Evolutionary conservation across 2,329 filamentous ascomycete species (phyloP), one percentile per base, ranked within the genome.

Genomic region (Penicillium sp.): DNA sequence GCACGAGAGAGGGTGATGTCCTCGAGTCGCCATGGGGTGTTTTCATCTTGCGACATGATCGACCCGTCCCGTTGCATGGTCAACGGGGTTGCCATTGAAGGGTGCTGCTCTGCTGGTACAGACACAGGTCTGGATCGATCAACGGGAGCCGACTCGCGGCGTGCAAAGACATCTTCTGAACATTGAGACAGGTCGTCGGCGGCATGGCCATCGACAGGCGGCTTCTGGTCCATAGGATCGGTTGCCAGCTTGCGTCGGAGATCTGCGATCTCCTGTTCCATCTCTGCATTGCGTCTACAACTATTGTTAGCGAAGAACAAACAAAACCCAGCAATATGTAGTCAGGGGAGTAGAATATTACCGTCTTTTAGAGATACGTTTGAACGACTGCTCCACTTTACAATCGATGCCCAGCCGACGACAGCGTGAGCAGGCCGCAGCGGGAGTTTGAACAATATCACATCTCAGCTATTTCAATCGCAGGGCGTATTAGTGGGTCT

Each of bases 351-450:
- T 7, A 29, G 9, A 5, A 28, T 10, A 37, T 51, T 61, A 75
- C 72, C 71, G 73, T 66, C 85, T 77, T 72, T 87, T 87, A 47
- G 84, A 86, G 31, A 87, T 79, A 55, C 86, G 81, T 74, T 86
- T 87, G 75, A 88, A 88, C 66, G 84, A 83, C 58, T 83, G 81
- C 62, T 87, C 84, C 66, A 88, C 85, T 65, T 84, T 83, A 74
- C 85, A 88, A 61, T 80, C 78, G 45, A 87, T 83, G 46, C 79
- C 78, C 58, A 87, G 80, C 66, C 86, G 84, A 59, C 78, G 75
- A 71, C 85, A 88, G 59, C 85, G 81, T 43, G 79, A 79, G 72
- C 85, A 88, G 43, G 78, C 77, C 60, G 80, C 77, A 63, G 85
- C 86, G 6, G 83, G 84, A n/a, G 83, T 83, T 62, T 85, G 82